Base-by-base conservation (phyloP, 202 grass and related monocot species). In the Panicum virgatum region DNA sequence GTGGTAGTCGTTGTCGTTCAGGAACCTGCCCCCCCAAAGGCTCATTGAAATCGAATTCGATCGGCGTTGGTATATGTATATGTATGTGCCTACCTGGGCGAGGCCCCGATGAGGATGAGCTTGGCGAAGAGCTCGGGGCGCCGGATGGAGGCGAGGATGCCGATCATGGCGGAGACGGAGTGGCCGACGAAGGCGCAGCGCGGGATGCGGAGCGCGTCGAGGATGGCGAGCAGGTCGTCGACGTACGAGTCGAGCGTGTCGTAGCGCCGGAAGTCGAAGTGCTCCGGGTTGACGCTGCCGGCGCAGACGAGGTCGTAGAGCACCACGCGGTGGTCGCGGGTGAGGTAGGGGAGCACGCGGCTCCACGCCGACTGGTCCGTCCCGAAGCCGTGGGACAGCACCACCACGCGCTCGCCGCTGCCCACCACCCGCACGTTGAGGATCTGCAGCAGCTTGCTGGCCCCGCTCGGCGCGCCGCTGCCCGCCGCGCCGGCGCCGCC, bases 91-190 rank as follows among this genome's bases (percentile, higher is more conserved):
- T n/a, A 88, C 87, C 85, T 91, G 2, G 93, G 93, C 5, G 90
- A 93, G 26, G 86, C 86, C 57, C 93, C 93, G 86, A 96, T 82
- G 77, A 96, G 88, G 73, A 96, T 13, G 48, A 96, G 93, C 77
- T 93, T 96, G 73, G 82, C 38, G 86, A 96, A 96, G 67, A 93
- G 82, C 5, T 96, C 90, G 5, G 93, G 93, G 23, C 93, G 90
- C 18, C 88, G 86, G 83, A 96, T 96, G 30, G 90, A 76, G 0
- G 83, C 93, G 68, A 93, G 86, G 74, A 96, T 93, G 65, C 93
- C 93, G 69, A 96, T 96, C 93, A 96, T 96, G 83, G 88, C 93
- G 43, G 93, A 96, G 13, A 96, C 93, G 6, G 93, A 96, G 87
- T 96, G 93, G 0, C 93, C 93, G 3, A 96, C 88, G 77, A 96